Evolutionary conservation across 2,329 filamentous ascomycete genomes (phyloP).

Genomic region (Epichloe sp.): DNA sequence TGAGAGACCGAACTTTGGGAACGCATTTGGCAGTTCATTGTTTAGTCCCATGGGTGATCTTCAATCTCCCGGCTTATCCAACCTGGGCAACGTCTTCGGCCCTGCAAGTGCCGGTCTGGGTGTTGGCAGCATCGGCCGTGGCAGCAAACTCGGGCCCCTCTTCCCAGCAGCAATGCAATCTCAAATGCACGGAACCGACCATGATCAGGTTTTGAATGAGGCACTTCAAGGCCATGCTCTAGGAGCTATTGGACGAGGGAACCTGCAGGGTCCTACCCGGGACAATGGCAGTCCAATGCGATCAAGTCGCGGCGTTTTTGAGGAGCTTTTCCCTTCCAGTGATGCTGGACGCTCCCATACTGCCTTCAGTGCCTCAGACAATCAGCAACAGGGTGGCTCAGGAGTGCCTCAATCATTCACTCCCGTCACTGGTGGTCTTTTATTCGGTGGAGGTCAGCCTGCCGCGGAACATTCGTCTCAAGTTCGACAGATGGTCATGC

Average conservation of each 20-base stretch:
- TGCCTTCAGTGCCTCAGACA: conserved; percentile 25
- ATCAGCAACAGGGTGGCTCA: conserved; percentile 20
- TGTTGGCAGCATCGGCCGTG: conserved; percentile 56
- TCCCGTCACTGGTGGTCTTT: conserved; percentile 20
- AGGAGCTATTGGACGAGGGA: conserved; percentile 52
- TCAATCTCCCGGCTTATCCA: conserved; percentile 59
- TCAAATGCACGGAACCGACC: conserved; percentile 67
- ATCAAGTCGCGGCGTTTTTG: conserved; percentile 39
- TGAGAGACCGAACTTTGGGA: conserved; percentile 40
- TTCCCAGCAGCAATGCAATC: conserved; percentile 86
- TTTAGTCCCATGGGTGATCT: conserved; percentile 68
- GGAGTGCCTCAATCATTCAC: conserved; percentile 23
- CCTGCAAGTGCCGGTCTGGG: conserved; percentile 41
- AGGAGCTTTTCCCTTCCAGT: conserved; percentile 36
- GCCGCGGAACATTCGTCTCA: conserved; percentile 49
- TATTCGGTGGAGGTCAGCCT: conserved; percentile 23
- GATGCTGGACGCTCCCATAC: conserved; percentile 20
- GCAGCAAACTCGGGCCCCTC: conserved; percentile 73
- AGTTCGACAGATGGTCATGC: conserved; percentile 93
- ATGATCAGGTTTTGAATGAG: conserved; percentile 46
- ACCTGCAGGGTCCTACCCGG: conserved; percentile 39
- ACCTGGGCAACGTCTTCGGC: conserved; percentile 58
- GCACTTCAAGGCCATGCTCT: conserved; percentile 45
- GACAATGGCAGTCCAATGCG: conserved; percentile 49
- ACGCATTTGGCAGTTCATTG: conserved; percentile 64